Evolutionary conservation across 2,329 filamentous ascomycete genomes (phyloP).

Genomic region (Fonsecaea pugnacius): DNA sequence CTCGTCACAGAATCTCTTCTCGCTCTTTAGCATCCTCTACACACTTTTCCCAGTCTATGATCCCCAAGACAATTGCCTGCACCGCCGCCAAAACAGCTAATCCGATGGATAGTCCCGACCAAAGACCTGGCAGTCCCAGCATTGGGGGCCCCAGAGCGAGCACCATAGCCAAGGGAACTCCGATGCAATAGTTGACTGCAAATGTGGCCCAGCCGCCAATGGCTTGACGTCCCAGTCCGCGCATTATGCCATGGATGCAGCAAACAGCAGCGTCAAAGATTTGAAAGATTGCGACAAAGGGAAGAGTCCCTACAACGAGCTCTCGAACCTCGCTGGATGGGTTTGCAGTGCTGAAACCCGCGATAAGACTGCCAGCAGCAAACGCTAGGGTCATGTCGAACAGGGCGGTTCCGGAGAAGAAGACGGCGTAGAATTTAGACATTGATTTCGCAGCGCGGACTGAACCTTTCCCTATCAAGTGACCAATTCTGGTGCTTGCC

Average conservation of each 20-base stretch:
- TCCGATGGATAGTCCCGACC: conserved; percentile 21
- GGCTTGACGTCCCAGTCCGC: conserved; percentile 77
- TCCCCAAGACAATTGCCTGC: conserved; percentile 15
- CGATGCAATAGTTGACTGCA: conserved; percentile 75
- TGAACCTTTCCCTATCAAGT: conserved; percentile 73
- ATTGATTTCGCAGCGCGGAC: conserved; percentile 63
- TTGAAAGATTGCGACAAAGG: conserved; percentile 76
- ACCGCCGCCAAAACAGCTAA: conserved; percentile 10
- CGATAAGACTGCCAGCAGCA: conserved; percentile 67
- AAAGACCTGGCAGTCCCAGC: conserved; percentile 22
- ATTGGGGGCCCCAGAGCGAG: conserved; percentile 24
- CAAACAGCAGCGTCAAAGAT: conserved; percentile 74
- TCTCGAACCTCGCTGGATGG: conserved; percentile 58
- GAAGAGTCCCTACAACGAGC: conserved; percentile 66
- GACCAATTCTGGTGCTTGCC: conserved; percentile 77
- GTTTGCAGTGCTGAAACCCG: conserved; percentile 69
- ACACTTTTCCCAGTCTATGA: conserved; percentile 27
- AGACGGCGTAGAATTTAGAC: conserved; percentile 68
- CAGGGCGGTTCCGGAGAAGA: conserved; percentile 65
- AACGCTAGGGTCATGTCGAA: conserved; percentile 70
- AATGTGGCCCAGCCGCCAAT: conserved; percentile 80
- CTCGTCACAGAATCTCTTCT: conserved; percentile 13
- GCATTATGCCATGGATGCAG: conserved; percentile 73
- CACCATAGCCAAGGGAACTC: conserved; percentile 23
- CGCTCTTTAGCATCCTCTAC: conserved; percentile 24